These are phyloP conservation scores for Gloeophyllum trabeum DNA, from an alignment of 768 basidiomycete genomes.

Conservation along the genomic window DNA sequence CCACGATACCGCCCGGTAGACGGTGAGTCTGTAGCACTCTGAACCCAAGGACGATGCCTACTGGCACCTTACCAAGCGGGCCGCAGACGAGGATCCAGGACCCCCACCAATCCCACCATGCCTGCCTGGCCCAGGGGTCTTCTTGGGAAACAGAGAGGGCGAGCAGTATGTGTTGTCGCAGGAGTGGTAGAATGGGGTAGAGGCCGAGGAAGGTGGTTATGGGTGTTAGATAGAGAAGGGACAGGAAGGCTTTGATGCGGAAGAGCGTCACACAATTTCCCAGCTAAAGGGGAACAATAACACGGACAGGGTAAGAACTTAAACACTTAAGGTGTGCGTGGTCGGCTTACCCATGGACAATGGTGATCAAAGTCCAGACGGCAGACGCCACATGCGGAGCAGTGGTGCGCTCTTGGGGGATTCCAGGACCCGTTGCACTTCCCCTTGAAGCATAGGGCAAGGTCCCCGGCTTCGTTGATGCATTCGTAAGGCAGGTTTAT, in stretches of 20 bases:
- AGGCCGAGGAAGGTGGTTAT: constrained; percentile 9
- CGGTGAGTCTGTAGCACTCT: not conserved
- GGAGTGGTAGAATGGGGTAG: constrained; percentile 3
- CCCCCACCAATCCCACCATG: not conserved
- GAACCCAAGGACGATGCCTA: constrained; percentile 1
- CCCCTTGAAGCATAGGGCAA: constrained; percentile 17
- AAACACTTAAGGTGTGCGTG: not conserved
- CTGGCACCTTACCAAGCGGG: not conserved
- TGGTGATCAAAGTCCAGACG: constrained; percentile 23
- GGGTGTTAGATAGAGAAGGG: constrained; percentile 14
- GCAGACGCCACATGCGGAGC: constrained; percentile 18
- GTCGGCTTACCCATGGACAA: constrained; percentile 15
- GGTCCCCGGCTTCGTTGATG: constrained; percentile 6
- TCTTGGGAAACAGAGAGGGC: not conserved
- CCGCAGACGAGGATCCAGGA: constrained; percentile 3
- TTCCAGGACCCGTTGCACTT: constrained; percentile 20
- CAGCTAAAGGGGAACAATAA: constrained; percentile 8
- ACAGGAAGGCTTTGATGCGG: constrained; percentile 15
- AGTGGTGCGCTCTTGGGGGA: constrained; percentile 22
- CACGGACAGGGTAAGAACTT: not conserved
- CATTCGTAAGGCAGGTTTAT: constrained; percentile 9
- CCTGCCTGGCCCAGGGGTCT: not conserved
- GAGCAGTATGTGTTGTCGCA: not conserved
- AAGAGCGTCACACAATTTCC: constrained; percentile 20
- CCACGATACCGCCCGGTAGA: not conserved